Base-by-base conservation (phyloP, 228 moss, liverwort and hornwort genomes). In the Sphagnum magellanicum region DNA sequence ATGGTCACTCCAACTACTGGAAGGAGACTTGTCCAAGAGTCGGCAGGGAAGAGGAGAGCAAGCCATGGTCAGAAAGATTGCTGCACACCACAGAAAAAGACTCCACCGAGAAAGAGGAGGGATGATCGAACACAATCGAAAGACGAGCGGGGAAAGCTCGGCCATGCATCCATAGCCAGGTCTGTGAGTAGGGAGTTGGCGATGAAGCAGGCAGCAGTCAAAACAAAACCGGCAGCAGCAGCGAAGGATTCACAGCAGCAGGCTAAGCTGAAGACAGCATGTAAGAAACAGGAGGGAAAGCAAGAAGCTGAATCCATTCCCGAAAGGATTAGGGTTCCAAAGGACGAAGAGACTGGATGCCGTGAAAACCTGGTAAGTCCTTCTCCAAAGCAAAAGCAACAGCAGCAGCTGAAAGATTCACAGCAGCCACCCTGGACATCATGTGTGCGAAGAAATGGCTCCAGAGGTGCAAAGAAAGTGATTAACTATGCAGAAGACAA, bases 401-500 rank as follows among this genome's bases (percentile, higher is more conserved):
- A 32, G 32, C 32, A 32, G 32, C 32, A 32, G 32, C 32, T 32
- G 32, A 32, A 32, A 32, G 32, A 32, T 32, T 32, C 32, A 32
- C 32, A 32, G 32, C 32, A 32, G 32, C 32, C 32, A 32, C 32
- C 3, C 2, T 32, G 32, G 32, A 32, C 32, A 32, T 32, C 32
- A 32, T 32, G 32, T 32, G 32, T 32, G 32, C 32, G 76, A 68
- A 76, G 72, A 68, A 72, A 76, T 59, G 64, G 62, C 52, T 15
- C 60, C 57, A 62, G 76, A 12, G 72, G 67, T 15, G 17, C 72
- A 4, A 72, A 68, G 72, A 72, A 72, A 60, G 63, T 59, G 58
- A 9, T 76, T 58, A 72, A 76, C 55, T 72, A 76, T 64, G 71
- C 76, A 51, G 76, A 76, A 68, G 63, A 59, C 6, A 64, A 55